Base-by-base conservation (phyloP, 1,139 yeast species). In the Yarrowia galli region DNA sequence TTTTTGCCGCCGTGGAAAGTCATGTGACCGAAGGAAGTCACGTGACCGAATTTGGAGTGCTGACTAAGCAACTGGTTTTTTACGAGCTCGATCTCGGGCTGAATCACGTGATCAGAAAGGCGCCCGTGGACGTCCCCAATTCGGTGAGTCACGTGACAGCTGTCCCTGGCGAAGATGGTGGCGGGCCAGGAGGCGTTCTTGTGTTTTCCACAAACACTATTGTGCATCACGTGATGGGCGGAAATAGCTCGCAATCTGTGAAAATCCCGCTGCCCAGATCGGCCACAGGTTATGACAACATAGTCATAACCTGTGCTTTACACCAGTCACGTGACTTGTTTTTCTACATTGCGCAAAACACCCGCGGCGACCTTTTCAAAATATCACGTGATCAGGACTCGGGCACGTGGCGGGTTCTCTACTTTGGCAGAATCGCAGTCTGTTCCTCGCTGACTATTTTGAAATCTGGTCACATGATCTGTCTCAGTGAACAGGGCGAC, bases 41-140 rank as follows among this genome's bases (percentile, higher is more conserved):
- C n/a, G n/a, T n/a, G n/a, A n/a, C n/a, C n/a, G n/a, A n/a, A n/a
- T n/a, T n/a, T n/a, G n/a, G n/a, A n/a, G n/a, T n/a, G n/a, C n/a
- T 28, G 32, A 28, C 32, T 6, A 28, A 78, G 67, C 73, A 75
- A 49, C 78, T 93, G 69, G 84, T 85, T 10, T 89, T 84, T 75
- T 93, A 93, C 77, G 96, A 91, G 74, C 79, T 93, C 38, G 98
- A 95, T 76, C 83, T 91, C 67, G 97, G 98, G 0, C 80, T 93
- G 67, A 92, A 93, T 74, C 90, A 89, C 74, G 84, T 92, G 1
- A 82, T 89, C 2, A 84, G 83, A 68, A 83, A 81, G 69, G 81
- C 84, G 69, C 76, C 84, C 3, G 83, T 79, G 42, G 75, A 72
- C 12, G 78, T 85, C 2, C 81, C 82, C 7, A 74, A 73, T 36